phyloP scores from a whole-genome alignment of 257 asterid species.

The Solanum dulcamara region DNA sequence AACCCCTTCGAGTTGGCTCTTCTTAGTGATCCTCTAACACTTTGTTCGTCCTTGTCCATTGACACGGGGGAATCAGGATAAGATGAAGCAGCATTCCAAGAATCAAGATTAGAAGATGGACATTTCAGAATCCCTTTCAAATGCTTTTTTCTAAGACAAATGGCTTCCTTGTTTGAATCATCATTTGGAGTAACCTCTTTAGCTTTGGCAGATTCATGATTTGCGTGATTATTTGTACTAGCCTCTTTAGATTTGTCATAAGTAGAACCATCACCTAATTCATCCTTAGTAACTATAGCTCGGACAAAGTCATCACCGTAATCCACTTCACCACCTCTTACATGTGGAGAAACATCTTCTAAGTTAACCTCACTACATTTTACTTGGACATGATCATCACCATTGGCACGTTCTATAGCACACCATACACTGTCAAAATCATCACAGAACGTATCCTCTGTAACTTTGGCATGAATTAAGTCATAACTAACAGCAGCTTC shows the following conservation, averaged over 20 bases:
- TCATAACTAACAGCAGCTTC: constrained; percentile 1
- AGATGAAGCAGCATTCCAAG: constrained; percentile 8
- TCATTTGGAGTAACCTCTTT: background rate
- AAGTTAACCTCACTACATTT: constrained; percentile 1
- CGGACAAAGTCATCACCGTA: background rate
- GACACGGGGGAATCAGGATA: constrained; percentile 12
- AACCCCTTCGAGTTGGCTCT: constrained; percentile 67
- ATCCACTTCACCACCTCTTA: background rate
- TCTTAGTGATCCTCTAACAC: constrained; percentile 8
- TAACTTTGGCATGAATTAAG: constrained; percentile 1
- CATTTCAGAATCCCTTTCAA: constrained; percentile 61
- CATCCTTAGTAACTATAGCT: background rate
- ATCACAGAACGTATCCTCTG: constrained; percentile 1
- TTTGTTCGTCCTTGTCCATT: background rate
- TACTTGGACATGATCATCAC: background rate
- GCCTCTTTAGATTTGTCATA: background rate
- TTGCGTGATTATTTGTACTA: background rate
- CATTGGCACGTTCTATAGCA: background rate
- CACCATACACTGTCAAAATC: background rate
- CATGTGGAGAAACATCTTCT: background rate
- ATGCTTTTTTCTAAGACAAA: constrained; percentile 5
- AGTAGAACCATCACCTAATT: constrained; percentile 7
- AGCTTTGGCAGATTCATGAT: constrained; percentile 4
- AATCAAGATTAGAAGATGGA: constrained; percentile 11
- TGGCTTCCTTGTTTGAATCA: constrained; percentile 7